phyloP scores from a whole-genome alignment of 495 filamentous ascomycete species.

The Trichocladium uniseriatum region DNA sequence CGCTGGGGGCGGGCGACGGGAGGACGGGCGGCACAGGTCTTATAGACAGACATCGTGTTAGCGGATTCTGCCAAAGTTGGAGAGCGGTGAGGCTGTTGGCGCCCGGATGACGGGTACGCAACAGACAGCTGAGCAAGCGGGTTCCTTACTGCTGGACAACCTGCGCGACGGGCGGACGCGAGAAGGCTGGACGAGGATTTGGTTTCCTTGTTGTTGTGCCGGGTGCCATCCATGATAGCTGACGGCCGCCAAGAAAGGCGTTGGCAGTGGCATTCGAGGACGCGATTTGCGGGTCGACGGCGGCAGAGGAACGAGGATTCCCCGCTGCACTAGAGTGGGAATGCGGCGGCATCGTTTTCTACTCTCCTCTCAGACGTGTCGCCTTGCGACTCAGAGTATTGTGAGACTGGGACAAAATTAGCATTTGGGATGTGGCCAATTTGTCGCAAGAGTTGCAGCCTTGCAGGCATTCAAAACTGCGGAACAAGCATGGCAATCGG shows the following conservation, averaged over 20 bases:
- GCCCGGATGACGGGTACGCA: too few relatives aligned
- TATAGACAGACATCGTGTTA: not conserved
- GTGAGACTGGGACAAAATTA: constrained; percentile 5
- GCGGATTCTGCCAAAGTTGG: not conserved
- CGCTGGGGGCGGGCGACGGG: constrained; percentile 48
- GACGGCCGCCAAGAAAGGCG: constrained; percentile 54
- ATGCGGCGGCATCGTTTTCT: constrained; percentile 14
- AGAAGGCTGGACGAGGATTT: constrained; percentile 25
- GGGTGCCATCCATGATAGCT: constrained; percentile 58
- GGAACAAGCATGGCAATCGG: too few relatives aligned
- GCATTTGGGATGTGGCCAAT: not conserved
- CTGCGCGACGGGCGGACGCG: not conserved
- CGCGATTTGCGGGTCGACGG: constrained; percentile 38
- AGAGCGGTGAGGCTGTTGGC: too few relatives aligned
- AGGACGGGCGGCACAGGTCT: constrained; percentile 25
- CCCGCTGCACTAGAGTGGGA: not conserved
- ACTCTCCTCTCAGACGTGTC: constrained; percentile 7
- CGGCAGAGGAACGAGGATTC: not conserved
- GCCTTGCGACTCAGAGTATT: constrained; percentile 1
- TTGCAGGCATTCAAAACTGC: too few relatives aligned
- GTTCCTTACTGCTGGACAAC: constrained; percentile 9
- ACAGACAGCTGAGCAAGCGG: too few relatives aligned
- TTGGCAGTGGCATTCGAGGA: constrained; percentile 62
- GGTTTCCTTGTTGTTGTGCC: constrained; percentile 22
- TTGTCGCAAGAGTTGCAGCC: too few relatives aligned